Evolutionary conservation across 768 basidiomycete species (phyloP).

Genomic region (Paxillus rubicundulus): DNA sequence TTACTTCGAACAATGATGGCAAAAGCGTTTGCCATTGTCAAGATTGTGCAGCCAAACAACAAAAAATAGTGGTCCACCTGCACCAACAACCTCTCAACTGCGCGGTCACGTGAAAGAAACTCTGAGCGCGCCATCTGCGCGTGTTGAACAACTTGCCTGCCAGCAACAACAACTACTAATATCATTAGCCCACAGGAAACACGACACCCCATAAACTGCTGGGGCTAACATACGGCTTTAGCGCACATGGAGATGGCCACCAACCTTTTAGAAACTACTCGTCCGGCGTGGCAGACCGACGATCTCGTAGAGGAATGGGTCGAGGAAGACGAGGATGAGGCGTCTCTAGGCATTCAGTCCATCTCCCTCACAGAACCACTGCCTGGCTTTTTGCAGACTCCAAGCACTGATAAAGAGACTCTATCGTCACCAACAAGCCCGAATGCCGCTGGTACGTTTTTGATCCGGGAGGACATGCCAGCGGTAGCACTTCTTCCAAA

Average conservation of each 20-base stretch:
- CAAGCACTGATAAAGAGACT: slow-evolving; percentile 32
- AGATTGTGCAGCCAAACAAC: slow-evolving; percentile 11
- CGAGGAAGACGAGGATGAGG: slow-evolving; percentile 49
- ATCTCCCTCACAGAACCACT: slow-evolving; percentile 60
- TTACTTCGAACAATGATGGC: too few species aligned
- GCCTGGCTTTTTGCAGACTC: slow-evolving; percentile 47
- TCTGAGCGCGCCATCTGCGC: slow-evolving; percentile 7
- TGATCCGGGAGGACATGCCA: slow-evolving; percentile 68
- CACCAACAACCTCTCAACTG: slow-evolving; percentile 9
- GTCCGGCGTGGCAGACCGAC: slow-evolving; percentile 83
- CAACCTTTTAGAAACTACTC: slow-evolving; percentile 9
- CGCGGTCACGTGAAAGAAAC: slow-evolving; percentile 29
- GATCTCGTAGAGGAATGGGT: slow-evolving; percentile 93
- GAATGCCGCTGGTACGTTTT: slow-evolving; percentile 61
- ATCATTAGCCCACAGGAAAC: background rate
- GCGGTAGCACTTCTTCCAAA: slow-evolving; percentile 56
- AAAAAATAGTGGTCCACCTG: slow-evolving; percentile 17
- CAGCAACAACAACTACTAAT: background rate
- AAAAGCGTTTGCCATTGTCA: too few species aligned
- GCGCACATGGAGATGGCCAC: slow-evolving; percentile 7
- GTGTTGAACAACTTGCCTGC: background rate
- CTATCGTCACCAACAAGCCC: slow-evolving; percentile 30
- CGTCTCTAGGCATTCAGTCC: slow-evolving; percentile 46
- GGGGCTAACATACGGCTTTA: background rate
- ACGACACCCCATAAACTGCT: background rate